Evolutionary conservation across 768 basidiomycete species (phyloP), one percentile per base, ranked within the genome.

Genomic region (Lactifluus piperatus): DNA sequence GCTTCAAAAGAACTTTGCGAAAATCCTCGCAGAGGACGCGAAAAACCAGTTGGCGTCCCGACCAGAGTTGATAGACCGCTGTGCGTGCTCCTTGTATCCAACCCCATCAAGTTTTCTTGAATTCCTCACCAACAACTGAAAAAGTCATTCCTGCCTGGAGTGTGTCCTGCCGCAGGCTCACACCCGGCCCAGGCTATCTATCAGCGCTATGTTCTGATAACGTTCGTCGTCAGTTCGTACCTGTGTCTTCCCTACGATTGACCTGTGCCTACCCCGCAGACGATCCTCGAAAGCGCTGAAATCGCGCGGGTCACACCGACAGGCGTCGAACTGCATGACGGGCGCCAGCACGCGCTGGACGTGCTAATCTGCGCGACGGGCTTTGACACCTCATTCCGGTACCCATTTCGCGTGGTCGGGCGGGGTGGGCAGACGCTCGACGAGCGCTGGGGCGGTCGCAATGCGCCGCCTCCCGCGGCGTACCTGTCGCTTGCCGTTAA

Each of bases 121-220:
- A n/a, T n/a, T n/a, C n/a, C n/a, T n/a, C n/a, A n/a, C n/a, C n/a
- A n/a, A n/a, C n/a, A n/a, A n/a, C n/a, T n/a, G n/a, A n/a, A n/a
- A n/a, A 36, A 83, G 81, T 84, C n/a, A 73, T 84, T 26, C 83
- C 84, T 13, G 71, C 79, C 47, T 86, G 84, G 63, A 71, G 77
- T 5, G 77, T 83, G 16, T 76, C 72, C 5, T 87, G 84, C 69
- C 75, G 83, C 27, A 75, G 85, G n/a, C 69, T 85, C 49, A 87
- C 85, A 0, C 82, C 84, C 1, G 85, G 83, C 0, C 82, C 82
- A 10, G 84, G 85, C 6, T 87, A 84, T 66, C 75, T 86, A 32
- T 83, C 86, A 63, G 81, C 85, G 0, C 70, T 86, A 2, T 81
- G 79, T 58, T 75, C 79, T 69, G 79, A 81, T 62, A 85, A 86